Conservation (phyloP, 257 asterid species). For the Solanum bulbocastanum region DNA sequence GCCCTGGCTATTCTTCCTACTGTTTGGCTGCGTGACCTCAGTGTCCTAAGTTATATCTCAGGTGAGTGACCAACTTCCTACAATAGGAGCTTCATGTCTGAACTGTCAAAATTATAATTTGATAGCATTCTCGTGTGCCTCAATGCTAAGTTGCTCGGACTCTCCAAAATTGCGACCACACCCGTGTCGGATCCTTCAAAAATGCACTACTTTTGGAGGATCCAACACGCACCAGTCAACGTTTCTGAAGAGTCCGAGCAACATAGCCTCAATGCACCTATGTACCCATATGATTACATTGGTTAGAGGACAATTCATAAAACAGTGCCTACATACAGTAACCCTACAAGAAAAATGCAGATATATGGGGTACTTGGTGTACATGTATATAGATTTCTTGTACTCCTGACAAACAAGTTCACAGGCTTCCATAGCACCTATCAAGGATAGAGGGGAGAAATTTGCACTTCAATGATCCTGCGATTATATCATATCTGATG, state of each 20-base stretch:
- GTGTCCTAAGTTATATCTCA: slow-evolving; percentile 84
- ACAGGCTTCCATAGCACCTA: background rate
- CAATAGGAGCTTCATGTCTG: background rate
- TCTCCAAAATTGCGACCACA: too few species aligned
- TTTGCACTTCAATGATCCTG: background rate
- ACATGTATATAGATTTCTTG: background rate
- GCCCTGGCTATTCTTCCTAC: slow-evolving; percentile 90
- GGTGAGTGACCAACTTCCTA: slow-evolving; percentile 37
- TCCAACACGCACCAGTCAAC: too few species aligned
- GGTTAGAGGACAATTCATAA: background rate
- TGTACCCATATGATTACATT: background rate
- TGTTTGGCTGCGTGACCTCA: slow-evolving; percentile 71
- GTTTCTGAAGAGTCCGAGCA: too few species aligned
- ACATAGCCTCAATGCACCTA: background rate
- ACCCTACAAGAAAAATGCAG: background rate
- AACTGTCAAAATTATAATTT: background rate
- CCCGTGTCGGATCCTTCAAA: too few species aligned
- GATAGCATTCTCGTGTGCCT: background rate
- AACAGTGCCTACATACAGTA: background rate
- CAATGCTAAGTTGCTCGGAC: background rate
- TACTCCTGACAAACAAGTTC: background rate
- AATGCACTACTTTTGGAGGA: too few species aligned
- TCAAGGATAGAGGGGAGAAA: background rate
- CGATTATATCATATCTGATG: background rate
- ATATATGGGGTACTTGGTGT: background rate